Percentiles rank a stretch among this genome's conserved stretches.
Conservation (phyloP, 768 basidiomycete genomes). For the Agaricus bisporus region DNA sequence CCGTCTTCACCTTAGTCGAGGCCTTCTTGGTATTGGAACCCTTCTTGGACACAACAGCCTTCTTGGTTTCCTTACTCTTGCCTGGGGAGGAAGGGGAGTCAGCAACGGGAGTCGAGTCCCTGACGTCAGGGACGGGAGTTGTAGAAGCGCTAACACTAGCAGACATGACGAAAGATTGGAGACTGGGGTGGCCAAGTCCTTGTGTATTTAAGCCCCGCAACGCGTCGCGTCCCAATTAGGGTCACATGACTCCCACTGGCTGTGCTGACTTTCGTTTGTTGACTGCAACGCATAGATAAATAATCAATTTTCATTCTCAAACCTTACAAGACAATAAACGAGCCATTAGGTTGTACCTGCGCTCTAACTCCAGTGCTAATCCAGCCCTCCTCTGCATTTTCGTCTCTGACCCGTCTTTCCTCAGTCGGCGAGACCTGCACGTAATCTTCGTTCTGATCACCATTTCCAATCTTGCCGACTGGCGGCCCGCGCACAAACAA, state of each 20-base stretch:
- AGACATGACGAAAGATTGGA: conserved; percentile 4
- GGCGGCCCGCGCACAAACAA: conserved; percentile 68
- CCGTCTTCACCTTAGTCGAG: conserved; percentile 27
- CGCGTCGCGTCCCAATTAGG: conserved; percentile 14
- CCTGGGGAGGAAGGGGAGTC: conserved; percentile 16
- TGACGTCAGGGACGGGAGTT: conserved; percentile 7
- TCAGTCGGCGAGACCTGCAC: conserved; percentile 18
- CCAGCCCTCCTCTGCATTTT: conserved; percentile 19
- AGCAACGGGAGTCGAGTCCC: conserved; percentile 18
- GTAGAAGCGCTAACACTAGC: conserved; percentile 6
- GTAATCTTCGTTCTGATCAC: conserved; percentile 26
- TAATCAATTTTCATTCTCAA: not conserved
- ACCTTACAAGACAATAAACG: conserved; percentile 39
- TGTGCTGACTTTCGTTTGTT: conserved; percentile 38
- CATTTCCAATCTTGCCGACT: conserved; percentile 48
- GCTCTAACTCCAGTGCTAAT: conserved; percentile 18
- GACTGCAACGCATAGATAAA: conserved; percentile 18
- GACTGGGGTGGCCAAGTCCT: not conserved
- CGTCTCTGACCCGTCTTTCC: conserved; percentile 8
- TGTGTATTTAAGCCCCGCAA: conserved; percentile 26
- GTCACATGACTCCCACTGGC: conserved; percentile 22
- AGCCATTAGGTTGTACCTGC: conserved; percentile 57
- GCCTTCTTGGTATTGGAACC: conserved; percentile 19
- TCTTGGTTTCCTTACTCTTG: conserved; percentile 11
- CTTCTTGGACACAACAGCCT: conserved; percentile 16